phyloP scores from a whole-genome alignment of 2,329 filamentous ascomycete genomes.

The Coniochaeta sp. region DNA sequence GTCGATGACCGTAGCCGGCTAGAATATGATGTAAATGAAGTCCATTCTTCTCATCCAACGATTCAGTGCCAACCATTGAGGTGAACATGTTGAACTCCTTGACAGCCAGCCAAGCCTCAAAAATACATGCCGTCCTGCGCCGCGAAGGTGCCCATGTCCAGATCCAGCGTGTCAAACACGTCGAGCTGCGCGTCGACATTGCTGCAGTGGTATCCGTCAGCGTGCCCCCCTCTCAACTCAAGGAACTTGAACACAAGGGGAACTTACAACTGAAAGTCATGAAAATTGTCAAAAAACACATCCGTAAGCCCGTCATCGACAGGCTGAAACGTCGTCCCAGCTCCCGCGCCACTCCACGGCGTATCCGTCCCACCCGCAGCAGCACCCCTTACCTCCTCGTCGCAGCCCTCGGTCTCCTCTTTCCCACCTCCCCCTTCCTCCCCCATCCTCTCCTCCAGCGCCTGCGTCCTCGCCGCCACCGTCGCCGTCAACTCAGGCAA shows the following conservation, averaged over 20 bases:
- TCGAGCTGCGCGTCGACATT: neutral
- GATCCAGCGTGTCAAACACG: conserved; percentile 7
- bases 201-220: neutral
- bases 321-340: neutral
- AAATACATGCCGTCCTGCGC: neutral
- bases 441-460: neutral
- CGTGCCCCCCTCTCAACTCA: neutral
- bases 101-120: no score
- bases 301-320: neutral
- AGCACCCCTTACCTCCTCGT: neutral
- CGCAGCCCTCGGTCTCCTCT: neutral
- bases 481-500: conserved; percentile 6
- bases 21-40: neutral
- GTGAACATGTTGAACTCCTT: no score
- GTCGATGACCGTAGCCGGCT: neutral
- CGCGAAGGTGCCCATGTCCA: conserved; percentile 3
- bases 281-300: conserved; percentile 4
- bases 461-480: neutral
- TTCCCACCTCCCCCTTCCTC: neutral
- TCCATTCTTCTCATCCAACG: no score
- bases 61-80: no score
- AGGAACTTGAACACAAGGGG: neutral
- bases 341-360: neutral
- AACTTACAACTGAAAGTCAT: conserved; percentile 4
- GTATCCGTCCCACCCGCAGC: neutral